Percentiles rank a stretch among this genome's conserved stretches.
These are phyloP conservation scores for Trametes cinnabarina DNA, from an alignment of 768 basidiomycete species.

Conservation along the genomic window DNA sequence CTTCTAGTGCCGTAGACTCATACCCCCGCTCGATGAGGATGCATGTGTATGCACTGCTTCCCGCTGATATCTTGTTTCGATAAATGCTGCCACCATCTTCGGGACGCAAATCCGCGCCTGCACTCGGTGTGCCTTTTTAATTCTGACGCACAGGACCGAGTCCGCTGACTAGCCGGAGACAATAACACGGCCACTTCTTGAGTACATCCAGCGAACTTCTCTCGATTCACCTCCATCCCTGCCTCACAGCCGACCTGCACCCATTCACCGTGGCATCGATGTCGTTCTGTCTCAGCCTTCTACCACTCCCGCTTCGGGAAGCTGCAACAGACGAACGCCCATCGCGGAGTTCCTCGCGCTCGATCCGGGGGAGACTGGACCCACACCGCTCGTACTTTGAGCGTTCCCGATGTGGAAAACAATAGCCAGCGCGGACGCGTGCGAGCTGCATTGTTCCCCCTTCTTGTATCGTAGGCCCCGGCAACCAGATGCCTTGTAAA, in stretches of 20 bases:
- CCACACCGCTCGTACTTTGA: background rate
- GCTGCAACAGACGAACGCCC: background rate
- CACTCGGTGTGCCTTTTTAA: background rate
- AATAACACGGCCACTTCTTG: slow-evolving; percentile 13
- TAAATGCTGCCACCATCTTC: too few species aligned
- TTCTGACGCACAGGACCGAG: background rate
- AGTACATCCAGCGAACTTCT: background rate
- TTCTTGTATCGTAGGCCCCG: slow-evolving; percentile 3
- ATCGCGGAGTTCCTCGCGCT: slow-evolving; percentile 3
- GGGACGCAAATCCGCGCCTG: slow-evolving; percentile 3
- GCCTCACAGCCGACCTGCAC: background rate
- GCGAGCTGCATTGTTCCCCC: slow-evolving; percentile 11
- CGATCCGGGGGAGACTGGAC: background rate
- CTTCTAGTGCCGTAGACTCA: too few species aligned
- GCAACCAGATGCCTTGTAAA: background rate
- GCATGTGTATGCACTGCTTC: background rate
- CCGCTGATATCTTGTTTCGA: too few species aligned
- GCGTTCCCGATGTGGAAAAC: slow-evolving; percentile 20
- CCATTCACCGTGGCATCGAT: background rate
- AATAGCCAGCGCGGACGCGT: slow-evolving; percentile 15
- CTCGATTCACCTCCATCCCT: background rate
- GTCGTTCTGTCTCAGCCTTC: background rate
- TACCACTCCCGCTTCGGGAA: background rate
- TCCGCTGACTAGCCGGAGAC: slow-evolving; percentile 16
- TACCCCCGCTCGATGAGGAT: background rate